Percentiles rank a stretch among this genome's conserved stretches.
These are phyloP conservation scores for Aspergillus incahuasiensis DNA, from an alignment of 495 filamentous ascomycete genomes.

Conservation along the genomic window DNA sequence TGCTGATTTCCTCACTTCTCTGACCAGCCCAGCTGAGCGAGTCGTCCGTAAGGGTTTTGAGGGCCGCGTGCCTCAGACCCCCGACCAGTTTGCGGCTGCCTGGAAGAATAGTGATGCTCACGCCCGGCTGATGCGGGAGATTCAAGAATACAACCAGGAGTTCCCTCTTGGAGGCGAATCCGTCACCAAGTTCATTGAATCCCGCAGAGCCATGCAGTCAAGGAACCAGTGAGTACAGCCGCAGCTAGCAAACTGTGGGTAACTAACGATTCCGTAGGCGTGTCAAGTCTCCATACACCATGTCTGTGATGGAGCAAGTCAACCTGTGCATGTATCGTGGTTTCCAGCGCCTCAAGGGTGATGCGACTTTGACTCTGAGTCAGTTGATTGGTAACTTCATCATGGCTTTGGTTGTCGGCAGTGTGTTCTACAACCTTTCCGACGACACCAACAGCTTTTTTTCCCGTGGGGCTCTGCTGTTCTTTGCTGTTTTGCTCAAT, in stretches of 20 bases:
- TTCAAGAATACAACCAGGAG: conserved; percentile 47
- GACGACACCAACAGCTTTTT: conserved; percentile 68
- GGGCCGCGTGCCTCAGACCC: conserved; percentile 60
- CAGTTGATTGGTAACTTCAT: conserved; percentile 74
- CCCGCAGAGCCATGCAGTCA: conserved; percentile 42
- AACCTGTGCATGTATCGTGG: conserved; percentile 48
- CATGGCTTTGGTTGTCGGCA: conserved; percentile 81
- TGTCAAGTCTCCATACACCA: conserved; percentile 43
- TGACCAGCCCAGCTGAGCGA: conserved; percentile 64
- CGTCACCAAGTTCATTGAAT: conserved; percentile 35
- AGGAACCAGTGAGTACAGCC: conserved; percentile 26
- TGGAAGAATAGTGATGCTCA: conserved; percentile 56
- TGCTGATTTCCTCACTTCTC: conserved; percentile 72
- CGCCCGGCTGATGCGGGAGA: conserved; percentile 47
- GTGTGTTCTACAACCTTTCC: conserved; percentile 79
- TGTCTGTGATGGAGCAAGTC: conserved; percentile 44
- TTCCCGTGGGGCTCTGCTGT: conserved; percentile 76
- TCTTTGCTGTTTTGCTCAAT: conserved; percentile 90
- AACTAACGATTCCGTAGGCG: conserved; percentile 19
- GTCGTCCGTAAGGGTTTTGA: conserved; percentile 62
- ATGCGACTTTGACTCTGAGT: conserved; percentile 69
- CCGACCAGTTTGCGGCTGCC: conserved; percentile 64
- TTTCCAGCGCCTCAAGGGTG: conserved; percentile 61
- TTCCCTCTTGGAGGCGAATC: conserved; percentile 39
- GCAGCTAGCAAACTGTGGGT: no score